A percentile compares a stretch with the other conserved stretches of the same genome.
phyloP scores from a whole-genome alignment of 2,329 filamentous ascomycete genomes.

The Apiospora marii region DNA sequence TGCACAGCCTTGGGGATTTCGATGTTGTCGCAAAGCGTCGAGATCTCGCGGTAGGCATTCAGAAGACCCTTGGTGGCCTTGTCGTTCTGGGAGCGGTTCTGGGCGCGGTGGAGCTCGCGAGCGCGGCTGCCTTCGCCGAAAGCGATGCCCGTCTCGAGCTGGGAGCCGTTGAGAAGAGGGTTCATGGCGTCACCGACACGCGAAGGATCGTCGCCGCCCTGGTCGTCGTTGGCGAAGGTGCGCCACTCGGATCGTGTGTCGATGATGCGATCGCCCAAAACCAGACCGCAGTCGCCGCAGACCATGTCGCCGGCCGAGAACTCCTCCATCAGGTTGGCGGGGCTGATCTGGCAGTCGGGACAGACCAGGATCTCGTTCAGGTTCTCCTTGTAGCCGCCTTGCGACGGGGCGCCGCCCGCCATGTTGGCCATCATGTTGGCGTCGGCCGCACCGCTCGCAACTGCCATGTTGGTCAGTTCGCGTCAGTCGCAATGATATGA shows the following conservation, averaged over 20 bases:
- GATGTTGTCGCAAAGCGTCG: slow-evolving; percentile 84
- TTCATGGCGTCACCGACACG: slow-evolving; percentile 97
- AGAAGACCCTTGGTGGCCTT: slow-evolving; percentile 85
- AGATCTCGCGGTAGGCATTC: slow-evolving; percentile 89
- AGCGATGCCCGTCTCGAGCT: slow-evolving; percentile 87
- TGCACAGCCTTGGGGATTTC: slow-evolving; percentile 82
- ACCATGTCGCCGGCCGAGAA: slow-evolving; percentile 93
- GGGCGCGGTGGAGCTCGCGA: slow-evolving; percentile 74
- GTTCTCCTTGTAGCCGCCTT: slow-evolving; percentile 74
- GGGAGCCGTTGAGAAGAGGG: slow-evolving; percentile 86
- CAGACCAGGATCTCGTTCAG: slow-evolving; percentile 87
- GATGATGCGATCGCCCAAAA: slow-evolving; percentile 89
- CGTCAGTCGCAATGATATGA: neutral
- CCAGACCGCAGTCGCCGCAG: slow-evolving; percentile 89
- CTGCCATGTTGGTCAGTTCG: slow-evolving; percentile 20
- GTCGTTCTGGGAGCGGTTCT: slow-evolving; percentile 78
- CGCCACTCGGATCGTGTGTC: slow-evolving; percentile 98
- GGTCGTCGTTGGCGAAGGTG: slow-evolving; percentile 98
- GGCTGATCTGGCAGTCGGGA: slow-evolving; percentile 87
- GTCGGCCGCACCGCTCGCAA: slow-evolving; percentile 32
- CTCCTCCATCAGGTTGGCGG: slow-evolving; percentile 93
- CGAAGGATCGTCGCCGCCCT: slow-evolving; percentile 94
- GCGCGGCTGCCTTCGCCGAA: slow-evolving; percentile 75
- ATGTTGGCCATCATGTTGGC: slow-evolving; percentile 56
- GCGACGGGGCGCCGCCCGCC: slow-evolving; percentile 33